Conservation (phyloP, 2,329 filamentous ascomycete genomes). For the Stachybotrys elegans region DNA sequence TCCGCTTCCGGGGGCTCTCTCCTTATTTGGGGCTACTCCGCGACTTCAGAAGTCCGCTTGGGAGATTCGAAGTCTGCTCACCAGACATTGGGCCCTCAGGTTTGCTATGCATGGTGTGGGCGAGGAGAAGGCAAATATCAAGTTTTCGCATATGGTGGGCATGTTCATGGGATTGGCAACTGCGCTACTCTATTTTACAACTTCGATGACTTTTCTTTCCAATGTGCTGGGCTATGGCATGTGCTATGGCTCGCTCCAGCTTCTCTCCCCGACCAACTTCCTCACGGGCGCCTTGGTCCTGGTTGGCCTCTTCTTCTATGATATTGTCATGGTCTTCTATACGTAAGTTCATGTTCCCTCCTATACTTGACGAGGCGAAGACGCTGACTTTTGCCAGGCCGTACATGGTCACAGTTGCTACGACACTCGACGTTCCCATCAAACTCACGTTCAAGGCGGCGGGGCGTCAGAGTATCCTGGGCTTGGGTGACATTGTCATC, state of each 20-base stretch:
- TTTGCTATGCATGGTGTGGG: slow-evolving; percentile 46
- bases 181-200: slow-evolving; percentile 64
- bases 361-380: background rate
- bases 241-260: slow-evolving; percentile 74
- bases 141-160: slow-evolving; percentile 53
- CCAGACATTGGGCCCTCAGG: slow-evolving; percentile 46
- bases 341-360: slow-evolving; percentile 46
- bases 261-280: slow-evolving; percentile 88
- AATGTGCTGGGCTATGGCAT: slow-evolving; percentile 86
- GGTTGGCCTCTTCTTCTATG: slow-evolving; percentile 81
- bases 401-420: slow-evolving; percentile 84
- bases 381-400: slow-evolving; percentile 43
- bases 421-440: slow-evolving; percentile 83
- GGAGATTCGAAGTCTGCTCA: slow-evolving; percentile 45
- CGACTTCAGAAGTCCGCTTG: slow-evolving; percentile 29
- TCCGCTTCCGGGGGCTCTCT: slow-evolving; percentile 25
- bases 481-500: slow-evolving; percentile 88
- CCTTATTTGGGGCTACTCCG: slow-evolving; percentile 25
- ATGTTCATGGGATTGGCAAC: slow-evolving; percentile 48
- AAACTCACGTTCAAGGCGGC: slow-evolving; percentile 75
- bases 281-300: slow-evolving; percentile 74
- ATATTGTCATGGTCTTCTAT: slow-evolving; percentile 89
- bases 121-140: slow-evolving; percentile 44
- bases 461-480: slow-evolving; percentile 73
- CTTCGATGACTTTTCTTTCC: slow-evolving; percentile 53